Percentiles rank a stretch among this genome's conserved stretches.
Conservation (phyloP, 352 stramenopile genomes). For the Nannochloropsis limnetica region DNA sequence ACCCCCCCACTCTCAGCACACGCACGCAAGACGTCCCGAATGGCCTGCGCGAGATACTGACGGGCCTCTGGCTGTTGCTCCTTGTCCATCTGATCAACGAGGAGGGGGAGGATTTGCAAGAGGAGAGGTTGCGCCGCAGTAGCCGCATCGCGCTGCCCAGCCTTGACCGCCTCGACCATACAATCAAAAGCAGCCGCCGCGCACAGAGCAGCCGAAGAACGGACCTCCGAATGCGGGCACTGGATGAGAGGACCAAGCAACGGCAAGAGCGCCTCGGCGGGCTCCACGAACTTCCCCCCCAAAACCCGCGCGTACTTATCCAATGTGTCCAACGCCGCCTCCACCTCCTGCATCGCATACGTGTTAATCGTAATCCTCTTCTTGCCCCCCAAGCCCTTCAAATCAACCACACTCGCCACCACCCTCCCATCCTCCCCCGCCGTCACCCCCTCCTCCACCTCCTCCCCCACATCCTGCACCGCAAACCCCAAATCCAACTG, state of each 20-base stretch:
- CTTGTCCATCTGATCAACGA: neutral
- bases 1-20: neutral
- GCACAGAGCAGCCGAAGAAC: neutral
- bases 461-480: constrained; percentile 3
- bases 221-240: neutral
- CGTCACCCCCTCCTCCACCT: neutral
- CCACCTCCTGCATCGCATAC: constrained; percentile 16
- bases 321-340: neutral
- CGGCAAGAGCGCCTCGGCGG: neutral
- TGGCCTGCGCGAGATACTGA: constrained; percentile 6
- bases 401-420: neutral
- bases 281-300: neutral
- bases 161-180: constrained; percentile 1
- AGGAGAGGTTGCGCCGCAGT: neutral
- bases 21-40: neutral
- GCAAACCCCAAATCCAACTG: constrained; percentile 5
- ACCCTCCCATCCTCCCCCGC: neutral
- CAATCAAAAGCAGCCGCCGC: constrained; percentile 11
- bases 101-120: neutral
- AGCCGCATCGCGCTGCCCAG: neutral
- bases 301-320: constrained; percentile 1
- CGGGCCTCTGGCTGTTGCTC: neutral
- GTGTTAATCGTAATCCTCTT: neutral
- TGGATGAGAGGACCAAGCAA: neutral
- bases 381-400: neutral